These are phyloP conservation scores for Rhizoctonia solani DNA, from an alignment of 1,284 basidiomycete genomes.

Conservation along the genomic window DNA sequence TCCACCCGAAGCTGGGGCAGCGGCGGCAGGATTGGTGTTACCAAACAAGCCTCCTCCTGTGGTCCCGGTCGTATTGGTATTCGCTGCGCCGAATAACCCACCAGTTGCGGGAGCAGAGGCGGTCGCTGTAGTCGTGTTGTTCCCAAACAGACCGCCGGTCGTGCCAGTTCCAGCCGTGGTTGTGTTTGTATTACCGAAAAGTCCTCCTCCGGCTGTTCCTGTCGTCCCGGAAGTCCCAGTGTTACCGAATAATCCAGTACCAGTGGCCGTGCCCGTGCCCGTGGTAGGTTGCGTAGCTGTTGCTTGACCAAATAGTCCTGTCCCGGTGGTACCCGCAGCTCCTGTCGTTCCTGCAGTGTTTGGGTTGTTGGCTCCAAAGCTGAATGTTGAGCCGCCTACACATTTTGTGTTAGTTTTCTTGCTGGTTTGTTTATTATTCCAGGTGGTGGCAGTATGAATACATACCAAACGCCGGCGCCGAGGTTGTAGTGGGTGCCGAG, in stretches of 20 bases:
- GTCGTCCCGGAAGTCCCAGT: slow-evolving; percentile 7
- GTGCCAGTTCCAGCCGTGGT: too few species aligned
- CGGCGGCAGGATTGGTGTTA: slow-evolving; percentile 41
- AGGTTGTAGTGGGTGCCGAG: slow-evolving; percentile 4
- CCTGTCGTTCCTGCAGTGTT: background rate
- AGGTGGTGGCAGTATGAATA: background rate
- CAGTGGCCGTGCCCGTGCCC: background rate
- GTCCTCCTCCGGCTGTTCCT: slow-evolving; percentile 38
- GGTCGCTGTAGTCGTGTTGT: too few species aligned
- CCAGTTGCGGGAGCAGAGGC: too few species aligned
- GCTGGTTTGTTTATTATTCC: too few species aligned
- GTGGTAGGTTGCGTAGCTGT: background rate
- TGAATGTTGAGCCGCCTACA: slow-evolving; percentile 19
- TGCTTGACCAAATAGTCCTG: slow-evolving; percentile 33
- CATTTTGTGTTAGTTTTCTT: too few species aligned
- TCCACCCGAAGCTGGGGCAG: slow-evolving; percentile 36
- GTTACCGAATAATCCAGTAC: slow-evolving; percentile 36
- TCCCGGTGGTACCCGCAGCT: slow-evolving; percentile 1
- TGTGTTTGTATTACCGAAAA: background rate
- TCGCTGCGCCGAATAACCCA: too few species aligned
- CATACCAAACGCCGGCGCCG: slow-evolving; percentile 16
- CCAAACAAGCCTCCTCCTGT: slow-evolving; percentile 48
- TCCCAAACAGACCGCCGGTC: too few species aligned
- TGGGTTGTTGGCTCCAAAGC: slow-evolving; percentile 2
- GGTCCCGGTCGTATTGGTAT: background rate